Conservation (phyloP, 2,329 filamentous ascomycete species). For the Coniosporium tulheliwenetii region DNA sequence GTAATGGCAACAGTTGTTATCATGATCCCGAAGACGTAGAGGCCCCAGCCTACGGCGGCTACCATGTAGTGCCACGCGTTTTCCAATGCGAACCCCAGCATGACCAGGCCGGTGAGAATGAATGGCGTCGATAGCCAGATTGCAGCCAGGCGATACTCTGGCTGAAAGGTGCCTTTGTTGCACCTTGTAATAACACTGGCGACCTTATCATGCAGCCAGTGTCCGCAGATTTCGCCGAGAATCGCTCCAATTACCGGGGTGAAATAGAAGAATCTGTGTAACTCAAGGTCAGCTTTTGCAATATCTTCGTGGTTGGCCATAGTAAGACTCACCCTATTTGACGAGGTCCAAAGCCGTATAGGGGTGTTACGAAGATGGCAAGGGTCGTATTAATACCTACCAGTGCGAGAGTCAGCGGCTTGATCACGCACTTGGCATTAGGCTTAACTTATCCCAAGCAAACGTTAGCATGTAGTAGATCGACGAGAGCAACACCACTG, state of each 20-base stretch:
- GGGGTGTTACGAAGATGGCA: slow-evolving; percentile 14
- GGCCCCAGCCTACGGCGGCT: slow-evolving; percentile 32
- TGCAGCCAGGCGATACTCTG: slow-evolving; percentile 37
- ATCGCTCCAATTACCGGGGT: slow-evolving; percentile 38
- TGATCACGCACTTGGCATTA: no score
- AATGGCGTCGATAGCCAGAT: slow-evolving; percentile 32
- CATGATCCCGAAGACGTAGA: slow-evolving; percentile 42
- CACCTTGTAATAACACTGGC: slow-evolving; percentile 27
- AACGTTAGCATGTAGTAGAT: slow-evolving; percentile 25
- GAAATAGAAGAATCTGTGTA: slow-evolving; percentile 37
- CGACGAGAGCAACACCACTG: slow-evolving; percentile 17
- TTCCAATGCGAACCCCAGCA: slow-evolving; percentile 37
- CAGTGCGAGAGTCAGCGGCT: not conserved
- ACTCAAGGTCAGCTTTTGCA: no score
- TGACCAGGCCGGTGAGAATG: slow-evolving; percentile 33
- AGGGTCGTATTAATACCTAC: slow-evolving; percentile 11
- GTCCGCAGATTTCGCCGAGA: slow-evolving; percentile 37
- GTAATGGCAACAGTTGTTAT: slow-evolving; percentile 35
- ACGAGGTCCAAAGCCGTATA: slow-evolving; percentile 34
- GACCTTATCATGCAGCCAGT: slow-evolving; percentile 39
- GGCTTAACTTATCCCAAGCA: slow-evolving; percentile 14
- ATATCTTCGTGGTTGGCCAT: no score
- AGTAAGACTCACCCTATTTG: slow-evolving; percentile 21
- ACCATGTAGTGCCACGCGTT: slow-evolving; percentile 36
- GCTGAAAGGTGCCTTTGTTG: slow-evolving; percentile 38